Percentiles rank a stretch among this genome's conserved stretches.
Conservation (phyloP, 2,329 filamentous ascomycete species). For the Paraphoma sp. region DNA sequence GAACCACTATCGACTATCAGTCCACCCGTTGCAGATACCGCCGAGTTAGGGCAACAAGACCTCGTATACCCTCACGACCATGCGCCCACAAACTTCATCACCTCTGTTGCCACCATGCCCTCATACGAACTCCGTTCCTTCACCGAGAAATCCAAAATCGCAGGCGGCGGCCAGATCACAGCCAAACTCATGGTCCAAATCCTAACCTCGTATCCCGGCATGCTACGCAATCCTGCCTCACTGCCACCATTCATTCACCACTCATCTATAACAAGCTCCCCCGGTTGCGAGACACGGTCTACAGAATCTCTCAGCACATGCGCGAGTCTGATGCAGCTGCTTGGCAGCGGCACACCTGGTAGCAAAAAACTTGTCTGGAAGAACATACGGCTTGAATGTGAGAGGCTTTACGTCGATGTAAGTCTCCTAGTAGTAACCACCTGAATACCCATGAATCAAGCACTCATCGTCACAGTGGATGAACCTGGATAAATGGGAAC, state of each 20-base stretch:
- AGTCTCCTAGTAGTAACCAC: too few relatives aligned
- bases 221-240: constrained; percentile 47
- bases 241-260: constrained; percentile 56
- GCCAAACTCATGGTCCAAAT: constrained; percentile 50
- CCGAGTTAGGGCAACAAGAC: too few relatives aligned
- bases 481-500: constrained; percentile 45
- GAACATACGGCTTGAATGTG: constrained; percentile 54
- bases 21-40: too few relatives aligned
- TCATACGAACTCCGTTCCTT: constrained; percentile 31
- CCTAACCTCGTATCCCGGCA: constrained; percentile 52
- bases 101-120: constrained; percentile 30
- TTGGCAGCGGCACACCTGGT: constrained; percentile 38
- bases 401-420: constrained; percentile 48
- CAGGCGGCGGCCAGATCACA: constrained; percentile 39
- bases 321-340: constrained; percentile 52
- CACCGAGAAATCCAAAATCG: constrained; percentile 28
- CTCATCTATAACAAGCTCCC: constrained; percentile 19
- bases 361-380: constrained; percentile 55
- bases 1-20: too few relatives aligned
- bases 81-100: too few relatives aligned
- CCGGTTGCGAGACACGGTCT: constrained; percentile 18
- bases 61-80: too few relatives aligned
- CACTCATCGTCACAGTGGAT: constrained; percentile 31
- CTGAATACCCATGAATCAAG: too few relatives aligned
- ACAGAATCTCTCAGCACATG: constrained; percentile 52